Percentiles rank a stretch among this genome's conserved stretches.
Conservation (phyloP, 2,329 filamentous ascomycete genomes). For the Calonectria naviculata region DNA sequence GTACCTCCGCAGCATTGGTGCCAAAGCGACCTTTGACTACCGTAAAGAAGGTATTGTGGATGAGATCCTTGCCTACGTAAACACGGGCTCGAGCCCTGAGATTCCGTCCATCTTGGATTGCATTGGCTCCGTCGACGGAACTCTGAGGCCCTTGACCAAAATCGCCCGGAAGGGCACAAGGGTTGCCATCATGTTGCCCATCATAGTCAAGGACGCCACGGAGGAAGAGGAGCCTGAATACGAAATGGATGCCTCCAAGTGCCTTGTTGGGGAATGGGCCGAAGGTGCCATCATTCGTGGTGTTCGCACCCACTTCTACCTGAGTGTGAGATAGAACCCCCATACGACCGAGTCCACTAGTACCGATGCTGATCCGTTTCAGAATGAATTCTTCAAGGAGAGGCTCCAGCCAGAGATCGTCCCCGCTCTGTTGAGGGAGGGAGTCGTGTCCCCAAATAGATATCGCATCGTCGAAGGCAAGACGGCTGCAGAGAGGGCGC, state of each 20-base stretch:
- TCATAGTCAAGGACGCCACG: slow-evolving; percentile 65
- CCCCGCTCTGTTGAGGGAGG: slow-evolving; percentile 55
- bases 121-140: slow-evolving; percentile 61
- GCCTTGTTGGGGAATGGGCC: slow-evolving; percentile 56
- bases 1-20: slow-evolving; percentile 56
- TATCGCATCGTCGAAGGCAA: slow-evolving; percentile 54
- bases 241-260: slow-evolving; percentile 60
- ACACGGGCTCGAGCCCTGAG: slow-evolving; percentile 25
- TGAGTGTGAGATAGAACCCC: slow-evolving; percentile 31
- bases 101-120: slow-evolving; percentile 65
- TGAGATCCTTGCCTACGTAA: slow-evolving; percentile 42
- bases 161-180: slow-evolving; percentile 60
- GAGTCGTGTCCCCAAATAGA: slow-evolving; percentile 53
- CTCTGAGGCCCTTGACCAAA: slow-evolving; percentile 59
- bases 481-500: slow-evolving; percentile 50
- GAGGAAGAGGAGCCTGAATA: slow-evolving; percentile 61
- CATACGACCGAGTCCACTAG: background rate
- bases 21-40: slow-evolving; percentile 60
- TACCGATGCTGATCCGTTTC: slow-evolving; percentile 9
- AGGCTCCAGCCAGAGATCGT: slow-evolving; percentile 67
- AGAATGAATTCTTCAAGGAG: slow-evolving; percentile 67
- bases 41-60: slow-evolving; percentile 48
- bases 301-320: slow-evolving; percentile 54
- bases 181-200: slow-evolving; percentile 70
- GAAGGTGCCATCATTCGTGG: slow-evolving; percentile 63